Conservation (phyloP, 225 moss, liverwort and hornwort genomes). For the Pseudisothecium myosuroides region DNA sequence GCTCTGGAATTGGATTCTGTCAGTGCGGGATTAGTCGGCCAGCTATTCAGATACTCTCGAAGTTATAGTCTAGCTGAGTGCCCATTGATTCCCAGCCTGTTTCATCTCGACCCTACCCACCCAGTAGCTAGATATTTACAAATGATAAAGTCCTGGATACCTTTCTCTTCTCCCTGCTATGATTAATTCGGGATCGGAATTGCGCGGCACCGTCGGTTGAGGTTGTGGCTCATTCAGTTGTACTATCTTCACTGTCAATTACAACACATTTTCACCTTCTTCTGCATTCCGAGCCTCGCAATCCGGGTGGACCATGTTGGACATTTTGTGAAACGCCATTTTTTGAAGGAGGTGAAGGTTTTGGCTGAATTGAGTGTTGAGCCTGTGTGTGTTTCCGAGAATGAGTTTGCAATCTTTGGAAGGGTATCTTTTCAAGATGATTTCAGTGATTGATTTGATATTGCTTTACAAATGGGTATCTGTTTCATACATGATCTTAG, state of each 20-base stretch:
- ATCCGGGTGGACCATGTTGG: neutral
- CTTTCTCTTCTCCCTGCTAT: neutral
- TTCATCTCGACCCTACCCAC: neutral
- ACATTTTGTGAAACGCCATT: neutral
- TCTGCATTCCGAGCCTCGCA: neutral
- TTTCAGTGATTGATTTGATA: neutral
- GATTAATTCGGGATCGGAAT: neutral
- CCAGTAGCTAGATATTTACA: neutral
- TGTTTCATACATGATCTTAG: neutral
- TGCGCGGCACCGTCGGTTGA: neutral
- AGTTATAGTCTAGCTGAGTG: neutral
- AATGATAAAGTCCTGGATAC: neutral
- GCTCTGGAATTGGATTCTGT: neutral
- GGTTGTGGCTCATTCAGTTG: neutral
- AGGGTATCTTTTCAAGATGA: neutral
- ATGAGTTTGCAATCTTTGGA: neutral
- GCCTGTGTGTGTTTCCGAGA: neutral
- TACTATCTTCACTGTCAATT: neutral
- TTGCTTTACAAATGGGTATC: neutral
- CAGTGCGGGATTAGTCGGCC: neutral
- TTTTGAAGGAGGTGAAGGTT: neutral
- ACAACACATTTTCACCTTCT: neutral
- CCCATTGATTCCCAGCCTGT: neutral
- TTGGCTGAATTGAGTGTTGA: neutral
- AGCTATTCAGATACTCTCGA: neutral